Percentiles rank a stretch among this genome's conserved stretches.
Conservation (phyloP, 768 basidiomycete genomes). For the Mycena metata region DNA sequence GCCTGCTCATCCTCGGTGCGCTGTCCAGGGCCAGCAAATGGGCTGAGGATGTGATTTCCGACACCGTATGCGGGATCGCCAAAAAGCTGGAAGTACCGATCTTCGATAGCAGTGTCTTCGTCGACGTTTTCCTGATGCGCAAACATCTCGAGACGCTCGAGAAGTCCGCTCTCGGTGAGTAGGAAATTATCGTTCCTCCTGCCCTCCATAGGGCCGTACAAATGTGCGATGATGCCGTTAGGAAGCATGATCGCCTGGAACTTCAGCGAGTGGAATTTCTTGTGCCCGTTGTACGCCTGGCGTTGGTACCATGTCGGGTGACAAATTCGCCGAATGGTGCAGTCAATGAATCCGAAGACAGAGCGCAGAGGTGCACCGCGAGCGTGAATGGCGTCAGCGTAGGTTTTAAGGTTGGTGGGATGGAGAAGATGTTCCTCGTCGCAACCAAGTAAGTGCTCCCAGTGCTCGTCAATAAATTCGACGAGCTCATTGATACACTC, state of each 20-base stretch:
- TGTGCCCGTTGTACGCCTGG: conserved; percentile 42
- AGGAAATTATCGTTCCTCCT: conserved; percentile 39
- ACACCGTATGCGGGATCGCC: conserved; percentile 47
- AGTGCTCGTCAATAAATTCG: conserved; percentile 33
- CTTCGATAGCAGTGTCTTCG: conserved; percentile 12
- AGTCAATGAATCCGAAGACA: conserved; percentile 37
- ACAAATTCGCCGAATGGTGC: conserved; percentile 40
- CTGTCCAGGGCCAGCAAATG: conserved; percentile 25
- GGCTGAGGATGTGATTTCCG: conserved; percentile 37
- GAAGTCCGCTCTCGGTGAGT: conserved; percentile 19
- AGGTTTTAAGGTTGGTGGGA: conserved; percentile 26
- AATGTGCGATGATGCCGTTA: conserved; percentile 40
- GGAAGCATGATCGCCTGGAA: too few species aligned
- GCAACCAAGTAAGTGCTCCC: conserved; percentile 39
- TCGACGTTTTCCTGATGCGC: conserved; percentile 8
- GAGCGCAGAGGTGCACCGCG: conserved; percentile 24
- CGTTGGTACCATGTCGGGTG: conserved; percentile 36
- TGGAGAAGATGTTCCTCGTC: conserved; percentile 28
- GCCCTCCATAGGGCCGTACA: conserved; percentile 38
- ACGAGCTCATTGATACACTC: conserved; percentile 37
- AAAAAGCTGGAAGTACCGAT: conserved; percentile 40
- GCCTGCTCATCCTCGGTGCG: conserved; percentile 30
- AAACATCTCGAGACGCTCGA: conserved; percentile 2
- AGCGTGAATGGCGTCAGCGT: conserved; percentile 33
- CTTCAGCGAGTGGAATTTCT: conserved; percentile 43